Evolutionary conservation across 2,329 filamentous ascomycete genomes (phyloP).

Genomic region (Lecanoromycetidae sp.): DNA sequence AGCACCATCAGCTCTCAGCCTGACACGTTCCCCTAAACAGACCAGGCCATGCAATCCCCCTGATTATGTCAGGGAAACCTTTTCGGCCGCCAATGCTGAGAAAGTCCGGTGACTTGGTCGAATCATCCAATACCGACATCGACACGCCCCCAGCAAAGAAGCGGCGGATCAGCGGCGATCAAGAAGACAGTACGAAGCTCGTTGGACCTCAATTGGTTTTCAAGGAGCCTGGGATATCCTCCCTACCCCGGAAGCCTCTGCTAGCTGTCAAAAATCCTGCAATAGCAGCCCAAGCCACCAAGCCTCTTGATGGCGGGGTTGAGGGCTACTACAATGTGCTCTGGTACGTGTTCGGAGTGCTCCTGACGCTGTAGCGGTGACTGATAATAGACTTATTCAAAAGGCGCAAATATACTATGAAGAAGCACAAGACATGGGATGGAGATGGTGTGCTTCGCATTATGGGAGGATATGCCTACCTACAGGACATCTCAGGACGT

Average conservation of each 20-base stretch:
- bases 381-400: too few relatives aligned
- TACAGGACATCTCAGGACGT: slow-evolving; percentile 52
- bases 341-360: slow-evolving; percentile 27
- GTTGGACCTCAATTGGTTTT: slow-evolving; percentile 8
- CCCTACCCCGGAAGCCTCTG: slow-evolving; percentile 13
- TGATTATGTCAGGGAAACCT: slow-evolving; percentile 13
- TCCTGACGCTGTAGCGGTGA: not conserved
- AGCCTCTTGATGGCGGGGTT: slow-evolving; percentile 11
- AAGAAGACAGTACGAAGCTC: not conserved
- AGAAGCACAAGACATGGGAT: slow-evolving; percentile 70
- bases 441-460: slow-evolving; percentile 55
- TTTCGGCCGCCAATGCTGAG: slow-evolving; percentile 16
- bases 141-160: slow-evolving; percentile 9
- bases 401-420: slow-evolving; percentile 54
- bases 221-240: slow-evolving; percentile 11
- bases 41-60: not conserved
- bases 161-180: slow-evolving; percentile 7
- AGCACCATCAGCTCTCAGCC: not conserved
- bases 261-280: slow-evolving; percentile 5
- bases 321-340: slow-evolving; percentile 37
- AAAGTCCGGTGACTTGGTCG: not conserved
- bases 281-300: slow-evolving; percentile 5
- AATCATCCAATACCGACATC: not conserved
- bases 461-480: slow-evolving; percentile 43
- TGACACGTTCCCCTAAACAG: not conserved